Conservation (phyloP, 331 rosid species). For the Phaseolus coccineus region DNA sequence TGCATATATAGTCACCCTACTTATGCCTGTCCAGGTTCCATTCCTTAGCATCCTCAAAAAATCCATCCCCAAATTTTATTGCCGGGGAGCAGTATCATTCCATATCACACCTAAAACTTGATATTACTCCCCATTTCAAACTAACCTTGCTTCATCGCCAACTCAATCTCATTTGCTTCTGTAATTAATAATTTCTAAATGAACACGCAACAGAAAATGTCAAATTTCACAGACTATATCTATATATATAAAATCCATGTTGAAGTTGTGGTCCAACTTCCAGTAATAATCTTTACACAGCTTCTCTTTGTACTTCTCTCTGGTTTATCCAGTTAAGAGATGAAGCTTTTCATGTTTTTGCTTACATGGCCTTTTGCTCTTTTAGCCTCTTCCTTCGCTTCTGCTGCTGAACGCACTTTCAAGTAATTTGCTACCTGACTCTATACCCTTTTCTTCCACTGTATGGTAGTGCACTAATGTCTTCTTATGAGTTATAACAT, state of each 20-base stretch:
- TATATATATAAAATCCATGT: slow-evolving; percentile 13
- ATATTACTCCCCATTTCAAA: background rate
- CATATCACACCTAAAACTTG: slow-evolving; percentile 9
- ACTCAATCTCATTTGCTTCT: slow-evolving; percentile 26
- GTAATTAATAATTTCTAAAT: background rate
- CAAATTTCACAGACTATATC: slow-evolving; percentile 26
- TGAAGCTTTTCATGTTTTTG: slow-evolving; percentile 45
- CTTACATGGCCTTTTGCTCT: slow-evolving; percentile 55
- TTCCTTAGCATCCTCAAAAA: background rate
- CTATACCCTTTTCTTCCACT: background rate
- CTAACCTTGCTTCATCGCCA: slow-evolving; percentile 16
- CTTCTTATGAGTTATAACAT: background rate
- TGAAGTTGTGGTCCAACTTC: background rate
- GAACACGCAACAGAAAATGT: slow-evolving; percentile 24
- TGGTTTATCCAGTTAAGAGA: background rate
- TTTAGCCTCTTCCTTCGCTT: slow-evolving; percentile 55
- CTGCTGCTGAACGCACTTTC: slow-evolving; percentile 61
- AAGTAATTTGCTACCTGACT: slow-evolving; percentile 40
- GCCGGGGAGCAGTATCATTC: background rate
- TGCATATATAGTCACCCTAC: background rate
- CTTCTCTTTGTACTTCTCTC: background rate
- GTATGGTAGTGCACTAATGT: background rate
- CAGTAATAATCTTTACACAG: background rate
- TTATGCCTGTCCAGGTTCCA: background rate
- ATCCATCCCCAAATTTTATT: background rate